Evolutionary conservation across 2,329 filamentous ascomycete genomes (phyloP), one percentile per base, ranked within the genome.

Genomic region (Teratosphaeria gauchensis): DNA sequence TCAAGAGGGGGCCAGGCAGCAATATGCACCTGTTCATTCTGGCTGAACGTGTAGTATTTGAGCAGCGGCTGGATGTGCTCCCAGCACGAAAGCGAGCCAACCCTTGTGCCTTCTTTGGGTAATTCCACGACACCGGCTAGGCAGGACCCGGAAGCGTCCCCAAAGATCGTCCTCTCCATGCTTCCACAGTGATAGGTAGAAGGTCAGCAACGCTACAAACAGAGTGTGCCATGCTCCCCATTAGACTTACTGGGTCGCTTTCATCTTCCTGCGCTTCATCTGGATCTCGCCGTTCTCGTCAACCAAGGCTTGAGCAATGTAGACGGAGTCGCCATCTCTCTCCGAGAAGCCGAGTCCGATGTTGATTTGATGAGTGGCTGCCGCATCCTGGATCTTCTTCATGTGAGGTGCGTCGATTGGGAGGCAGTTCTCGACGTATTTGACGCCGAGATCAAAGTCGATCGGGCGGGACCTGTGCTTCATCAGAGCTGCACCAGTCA

Each of bases 381-480:
- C 75, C 16, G 71, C 61, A 2, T 61, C 63, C n/a, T 68, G 68
- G 46, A 81, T 80, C 0, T 62, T 60, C 9, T 68, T 63, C 75
- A 81, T 78, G 53, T 80, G 72, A 0, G 71, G 64, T 0, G 74
- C 76, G 32, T 76, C 70, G 12, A 70, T 65, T 0, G 66, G 64
- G 1, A 81, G 65, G 0, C 74, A 78, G 63, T 78, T 78, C 24
- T 75, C 68, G 42, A 79, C 75, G 65, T 80, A 80, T 35, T 71
- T 66, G 0, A 68, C 68, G 4, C 67, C 65, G 12, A 76, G 62
- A 7, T 69, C 68, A n/a, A 72, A 71, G 55, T 80, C 74, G 21
- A 80, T 65, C 4, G 75, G 73, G 1, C 72, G 71, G 1, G 70
- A 69, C 68, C 71, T 70, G 70, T 66, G 65, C 51, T 14, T 42